phyloP scores from a whole-genome alignment of 2,329 filamentous ascomycete genomes.

The Fusarium liriodendri region DNA sequence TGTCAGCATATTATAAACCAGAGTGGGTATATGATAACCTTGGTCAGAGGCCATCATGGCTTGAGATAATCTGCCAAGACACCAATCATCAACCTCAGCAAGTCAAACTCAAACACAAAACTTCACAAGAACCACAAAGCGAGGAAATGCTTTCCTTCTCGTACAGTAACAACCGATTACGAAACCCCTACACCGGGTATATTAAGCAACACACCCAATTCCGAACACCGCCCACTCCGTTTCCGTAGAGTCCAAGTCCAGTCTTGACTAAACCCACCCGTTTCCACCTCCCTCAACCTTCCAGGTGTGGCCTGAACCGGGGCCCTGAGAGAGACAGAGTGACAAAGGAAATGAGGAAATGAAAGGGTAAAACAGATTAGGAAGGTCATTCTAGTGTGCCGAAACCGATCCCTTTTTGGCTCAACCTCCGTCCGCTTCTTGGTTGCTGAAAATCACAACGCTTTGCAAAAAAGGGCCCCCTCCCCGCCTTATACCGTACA shows the following conservation, averaged over 20 bases:
- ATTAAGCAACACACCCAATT: conserved; percentile 37
- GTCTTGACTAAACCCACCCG: conserved; percentile 33
- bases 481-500: conserved; percentile 25
- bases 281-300: conserved; percentile 19
- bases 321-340: conserved; percentile 10
- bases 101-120: neutral
- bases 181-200: conserved; percentile 43
- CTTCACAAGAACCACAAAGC: conserved; percentile 1
- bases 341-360: conserved; percentile 25
- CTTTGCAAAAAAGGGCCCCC: conserved; percentile 9
- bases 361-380: neutral
- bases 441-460: conserved; percentile 15
- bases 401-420: conserved; percentile 14
- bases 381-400: conserved; percentile 33
- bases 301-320: conserved; percentile 16
- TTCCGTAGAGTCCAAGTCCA: conserved; percentile 26
- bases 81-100: neutral
- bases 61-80: neutral
- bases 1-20: neutral
- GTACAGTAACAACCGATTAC: conserved; percentile 27
- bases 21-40: neutral
- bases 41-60: neutral
- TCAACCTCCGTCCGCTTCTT: conserved; percentile 12
- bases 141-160: conserved; percentile 15
- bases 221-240: conserved; percentile 41